phyloP scores from a whole-genome alignment of 805 yeast genomes.

The Lipomyces sp. region DNA sequence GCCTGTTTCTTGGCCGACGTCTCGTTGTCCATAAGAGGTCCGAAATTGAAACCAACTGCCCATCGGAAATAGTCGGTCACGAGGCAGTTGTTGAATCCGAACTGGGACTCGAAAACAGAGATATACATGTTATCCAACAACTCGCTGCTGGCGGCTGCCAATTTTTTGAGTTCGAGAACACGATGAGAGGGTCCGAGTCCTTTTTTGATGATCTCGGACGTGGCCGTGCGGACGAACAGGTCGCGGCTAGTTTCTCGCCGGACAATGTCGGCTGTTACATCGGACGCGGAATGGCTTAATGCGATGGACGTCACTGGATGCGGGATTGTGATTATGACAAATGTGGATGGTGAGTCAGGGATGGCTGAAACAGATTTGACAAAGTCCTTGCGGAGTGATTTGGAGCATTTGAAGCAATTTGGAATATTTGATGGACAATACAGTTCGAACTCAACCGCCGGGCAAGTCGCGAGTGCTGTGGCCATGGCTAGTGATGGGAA shows the following conservation, averaged over 20 bases:
- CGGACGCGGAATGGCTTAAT: slow-evolving; percentile 16
- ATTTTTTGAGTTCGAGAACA: slow-evolving; percentile 22
- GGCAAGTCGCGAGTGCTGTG: slow-evolving; percentile 38
- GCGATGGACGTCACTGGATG: slow-evolving; percentile 32
- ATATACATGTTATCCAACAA: slow-evolving; percentile 15
- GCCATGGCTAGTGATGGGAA: slow-evolving; percentile 38
- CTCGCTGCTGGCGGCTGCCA: slow-evolving; percentile 21
- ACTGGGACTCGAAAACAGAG: slow-evolving; percentile 28
- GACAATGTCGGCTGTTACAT: slow-evolving; percentile 21
- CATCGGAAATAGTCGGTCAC: slow-evolving; percentile 22
- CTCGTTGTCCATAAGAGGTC: background rate
- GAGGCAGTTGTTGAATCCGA: slow-evolving; percentile 16
- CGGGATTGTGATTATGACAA: slow-evolving; percentile 27
- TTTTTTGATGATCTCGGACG: slow-evolving; percentile 17
- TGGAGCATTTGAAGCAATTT: slow-evolving; percentile 26
- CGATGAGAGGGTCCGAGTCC: slow-evolving; percentile 27
- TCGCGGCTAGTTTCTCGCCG: slow-evolving; percentile 29
- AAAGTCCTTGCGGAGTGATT: slow-evolving; percentile 8
- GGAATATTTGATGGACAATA: slow-evolving; percentile 40
- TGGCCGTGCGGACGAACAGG: slow-evolving; percentile 15
- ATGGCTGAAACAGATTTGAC: slow-evolving; percentile 14
- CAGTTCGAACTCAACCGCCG: slow-evolving; percentile 22
- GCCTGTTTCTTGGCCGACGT: background rate
- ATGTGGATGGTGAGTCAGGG: slow-evolving; percentile 8
- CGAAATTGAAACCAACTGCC: slow-evolving; percentile 30